Conservation (phyloP, 768 basidiomycete species). For the Nevesoporus exiguus region DNA sequence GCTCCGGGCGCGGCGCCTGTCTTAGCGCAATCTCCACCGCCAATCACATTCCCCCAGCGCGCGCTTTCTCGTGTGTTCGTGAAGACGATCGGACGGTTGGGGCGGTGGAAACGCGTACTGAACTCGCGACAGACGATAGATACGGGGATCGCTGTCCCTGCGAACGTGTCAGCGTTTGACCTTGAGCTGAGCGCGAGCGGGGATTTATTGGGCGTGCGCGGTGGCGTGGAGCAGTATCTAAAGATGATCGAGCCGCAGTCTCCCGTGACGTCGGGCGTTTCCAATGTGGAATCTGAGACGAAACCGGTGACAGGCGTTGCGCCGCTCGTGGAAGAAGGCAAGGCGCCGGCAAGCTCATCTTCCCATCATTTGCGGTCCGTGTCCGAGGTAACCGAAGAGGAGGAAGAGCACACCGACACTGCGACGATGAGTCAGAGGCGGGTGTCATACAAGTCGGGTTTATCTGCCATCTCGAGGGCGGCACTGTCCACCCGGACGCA, state of each 20-base stretch:
- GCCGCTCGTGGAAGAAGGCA: conserved; percentile 4
- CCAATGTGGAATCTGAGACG: conserved; percentile 2
- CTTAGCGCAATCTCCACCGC: conserved; percentile 35
- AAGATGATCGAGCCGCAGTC: conserved; percentile 47
- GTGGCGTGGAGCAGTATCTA: conserved; percentile 65
- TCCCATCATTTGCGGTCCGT: conserved; percentile 28
- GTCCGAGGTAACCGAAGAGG: conserved; percentile 32
- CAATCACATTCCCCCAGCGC: conserved; percentile 50
- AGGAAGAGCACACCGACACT: conserved; percentile 22
- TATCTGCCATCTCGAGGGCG: conserved; percentile 20
- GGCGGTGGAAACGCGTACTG: conserved; percentile 78
- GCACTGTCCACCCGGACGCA: conserved; percentile 27
- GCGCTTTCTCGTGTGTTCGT: conserved; percentile 73
- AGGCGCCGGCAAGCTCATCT: conserved; percentile 6
- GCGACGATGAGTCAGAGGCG: conserved; percentile 12
- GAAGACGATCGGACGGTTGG: conserved; percentile 78
- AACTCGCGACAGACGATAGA: conserved; percentile 42
- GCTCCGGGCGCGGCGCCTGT: conserved; percentile 17
- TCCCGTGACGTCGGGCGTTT: conserved; percentile 14
- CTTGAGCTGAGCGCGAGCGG: conserved; percentile 57
- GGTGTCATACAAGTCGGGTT: conserved; percentile 22
- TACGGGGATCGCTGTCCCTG: conserved; percentile 34
- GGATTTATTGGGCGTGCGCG: conserved; percentile 58
- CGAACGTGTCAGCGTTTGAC: conserved; percentile 69
- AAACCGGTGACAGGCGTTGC: background rate